A percentile compares a stretch with the other conserved stretches of the same genome.
Evolutionary conservation across 495 filamentous ascomycete species (phyloP).

Genomic region (Trypethelium eluteriae): DNA sequence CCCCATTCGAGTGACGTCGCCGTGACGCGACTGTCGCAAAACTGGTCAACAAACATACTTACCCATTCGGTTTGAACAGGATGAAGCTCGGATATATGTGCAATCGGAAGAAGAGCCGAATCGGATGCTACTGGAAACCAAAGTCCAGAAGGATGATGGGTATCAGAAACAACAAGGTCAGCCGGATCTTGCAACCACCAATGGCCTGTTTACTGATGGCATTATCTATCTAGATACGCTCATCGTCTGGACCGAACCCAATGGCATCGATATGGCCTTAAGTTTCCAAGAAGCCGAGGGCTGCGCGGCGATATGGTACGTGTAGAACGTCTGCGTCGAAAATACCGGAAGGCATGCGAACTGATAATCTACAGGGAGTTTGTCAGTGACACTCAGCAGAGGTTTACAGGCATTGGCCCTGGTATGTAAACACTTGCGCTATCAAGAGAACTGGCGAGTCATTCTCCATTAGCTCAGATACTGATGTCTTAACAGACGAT

Average conservation of each 20-base stretch:
- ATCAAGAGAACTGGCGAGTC: not conserved
- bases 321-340: not conserved
- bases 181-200: conserved; percentile 20
- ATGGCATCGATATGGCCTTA: conserved; percentile 89
- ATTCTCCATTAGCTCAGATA: not conserved
- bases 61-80: conserved; percentile 37
- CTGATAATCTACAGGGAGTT: conserved; percentile 61
- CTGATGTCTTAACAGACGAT: conserved; percentile 53
- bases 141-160: conserved; percentile 86
- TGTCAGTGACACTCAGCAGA: conserved; percentile 73
- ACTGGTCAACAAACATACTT: conserved; percentile 14
- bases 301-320: conserved; percentile 83
- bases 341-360: not conserved
- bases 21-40: not conserved
- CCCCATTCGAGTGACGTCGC: no score
- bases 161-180: conserved; percentile 98
- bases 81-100: conserved; percentile 82
- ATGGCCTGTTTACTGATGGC: not conserved
- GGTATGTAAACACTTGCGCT: conserved; percentile 33
- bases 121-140: conserved; percentile 77
- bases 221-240: conserved; percentile 62
- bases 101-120: conserved; percentile 86
- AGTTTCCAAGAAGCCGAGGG: conserved; percentile 98
- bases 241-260: conserved; percentile 92
- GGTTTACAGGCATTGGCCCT: conserved; percentile 47